Percentiles rank a stretch among this genome's conserved stretches.
phyloP scores from a whole-genome alignment of 805 yeast species.

The Candida verbasci region DNA sequence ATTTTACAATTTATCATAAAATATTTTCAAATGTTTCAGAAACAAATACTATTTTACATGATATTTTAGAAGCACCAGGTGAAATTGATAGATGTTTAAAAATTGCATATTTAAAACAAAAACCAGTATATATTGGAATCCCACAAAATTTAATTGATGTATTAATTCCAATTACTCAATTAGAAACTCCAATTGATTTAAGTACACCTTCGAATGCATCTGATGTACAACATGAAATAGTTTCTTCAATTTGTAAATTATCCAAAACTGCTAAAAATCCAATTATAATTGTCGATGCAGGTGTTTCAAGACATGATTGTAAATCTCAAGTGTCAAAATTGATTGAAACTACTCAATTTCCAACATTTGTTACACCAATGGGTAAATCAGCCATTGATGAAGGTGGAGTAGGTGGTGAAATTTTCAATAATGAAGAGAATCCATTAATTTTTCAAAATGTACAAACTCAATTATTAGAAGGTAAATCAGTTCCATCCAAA shows the following conservation, averaged over 20 bases:
- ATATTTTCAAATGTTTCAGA: conserved; percentile 36
- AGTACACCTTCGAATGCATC: conserved; percentile 28
- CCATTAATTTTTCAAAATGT: conserved; percentile 20
- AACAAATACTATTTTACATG: conserved; percentile 34
- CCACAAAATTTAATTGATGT: conserved; percentile 38
- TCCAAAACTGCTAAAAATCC: conserved; percentile 28
- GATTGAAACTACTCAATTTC: conserved; percentile 37
- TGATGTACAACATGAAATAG: conserved; percentile 34
- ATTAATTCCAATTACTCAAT: conserved; percentile 30
- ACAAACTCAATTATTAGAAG: conserved; percentile 17
- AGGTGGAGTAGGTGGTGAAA: conserved; percentile 28
- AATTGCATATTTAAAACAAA: conserved; percentile 33
- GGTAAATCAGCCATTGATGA: conserved; percentile 37
- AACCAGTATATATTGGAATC: conserved; percentile 38
- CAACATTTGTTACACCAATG: conserved; percentile 38
- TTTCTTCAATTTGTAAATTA: conserved; percentile 23
- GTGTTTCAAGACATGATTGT: conserved; percentile 36
- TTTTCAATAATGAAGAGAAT: conserved; percentile 16
- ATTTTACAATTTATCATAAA: conserved; percentile 38
- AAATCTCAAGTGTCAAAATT: conserved; percentile 28
- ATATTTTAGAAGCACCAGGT: conserved; percentile 29
- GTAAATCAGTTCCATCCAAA: conserved; percentile 18
- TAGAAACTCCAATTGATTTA: conserved; percentile 33
- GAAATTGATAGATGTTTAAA: conserved; percentile 38
- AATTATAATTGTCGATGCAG: conserved; percentile 35